Percentiles rank a stretch among this genome's conserved stretches.
Evolutionary conservation across 768 basidiomycete genomes (phyloP).

Genomic region (Daedalea quercina): DNA sequence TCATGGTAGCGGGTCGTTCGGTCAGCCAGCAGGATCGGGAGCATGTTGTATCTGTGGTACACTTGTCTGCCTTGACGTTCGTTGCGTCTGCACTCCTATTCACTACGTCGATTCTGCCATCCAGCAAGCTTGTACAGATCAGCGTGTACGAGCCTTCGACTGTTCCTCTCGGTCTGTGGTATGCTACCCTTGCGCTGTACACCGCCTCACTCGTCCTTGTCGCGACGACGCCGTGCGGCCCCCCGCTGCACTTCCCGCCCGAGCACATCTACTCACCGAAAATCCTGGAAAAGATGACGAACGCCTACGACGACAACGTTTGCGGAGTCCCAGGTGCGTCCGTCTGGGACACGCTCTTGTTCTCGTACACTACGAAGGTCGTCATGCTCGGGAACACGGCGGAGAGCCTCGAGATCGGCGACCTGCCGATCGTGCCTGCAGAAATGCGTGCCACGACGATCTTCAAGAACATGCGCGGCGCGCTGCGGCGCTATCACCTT

Average conservation of each 20-base stretch:
- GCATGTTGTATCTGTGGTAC: conserved; percentile 37
- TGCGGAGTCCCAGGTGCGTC: conserved; percentile 58
- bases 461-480: conserved; percentile 57
- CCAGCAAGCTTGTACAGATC: conserved; percentile 28
- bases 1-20: conserved; percentile 45
- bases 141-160: conserved; percentile 17
- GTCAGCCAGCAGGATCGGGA: conserved; percentile 37
- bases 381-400: conserved; percentile 76
- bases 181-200: conserved; percentile 45
- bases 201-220: conserved; percentile 35
- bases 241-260: conserved; percentile 67
- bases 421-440: conserved; percentile 76
- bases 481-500: conserved; percentile 44
- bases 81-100: conserved; percentile 40
- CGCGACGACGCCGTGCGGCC: conserved; percentile 59
- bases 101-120: conserved; percentile 51
- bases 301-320: conserved; percentile 67
- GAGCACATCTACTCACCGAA: conserved; percentile 72
- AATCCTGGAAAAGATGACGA: conserved; percentile 50
- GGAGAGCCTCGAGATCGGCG: conserved; percentile 75
- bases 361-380: conserved; percentile 84
- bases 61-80: conserved; percentile 52
- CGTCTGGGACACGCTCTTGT: conserved; percentile 59
- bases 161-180: conserved; percentile 38
- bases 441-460: conserved; percentile 62